Evolutionary conservation across 1,284 basidiomycete species (phyloP).

Genomic region (Leccinum solheimii): DNA sequence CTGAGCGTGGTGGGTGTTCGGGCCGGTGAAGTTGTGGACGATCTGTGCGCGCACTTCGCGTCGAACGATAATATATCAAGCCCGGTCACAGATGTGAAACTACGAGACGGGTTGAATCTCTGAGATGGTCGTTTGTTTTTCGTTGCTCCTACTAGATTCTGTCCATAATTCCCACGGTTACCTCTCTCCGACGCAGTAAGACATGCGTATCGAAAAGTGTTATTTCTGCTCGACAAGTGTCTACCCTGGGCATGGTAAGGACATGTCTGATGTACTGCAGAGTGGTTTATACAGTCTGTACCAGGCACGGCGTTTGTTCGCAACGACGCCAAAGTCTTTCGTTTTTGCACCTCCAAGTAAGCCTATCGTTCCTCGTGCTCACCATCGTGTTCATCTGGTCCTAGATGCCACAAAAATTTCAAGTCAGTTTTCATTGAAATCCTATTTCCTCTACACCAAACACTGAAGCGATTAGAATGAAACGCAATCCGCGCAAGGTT

Average conservation of each 20-base stretch:
- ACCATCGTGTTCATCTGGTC: conserved; percentile 10
- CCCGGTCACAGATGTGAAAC: conserved; percentile 1
- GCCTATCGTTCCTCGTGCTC: conserved; percentile 28
- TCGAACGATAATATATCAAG: conserved; percentile 1
- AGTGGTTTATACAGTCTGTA: background rate
- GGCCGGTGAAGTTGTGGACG: conserved; percentile 51
- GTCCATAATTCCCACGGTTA: conserved; percentile 25
- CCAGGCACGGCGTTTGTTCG: conserved; percentile 89
- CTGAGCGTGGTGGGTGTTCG: conserved; percentile 52
- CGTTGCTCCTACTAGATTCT: background rate
- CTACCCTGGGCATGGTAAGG: conserved; percentile 89
- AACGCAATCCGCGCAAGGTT: conserved; percentile 98
- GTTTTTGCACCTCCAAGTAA: conserved; percentile 96
- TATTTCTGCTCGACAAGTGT: conserved; percentile 93
- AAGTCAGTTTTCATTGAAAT: conserved; percentile 55
- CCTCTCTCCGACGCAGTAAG: background rate
- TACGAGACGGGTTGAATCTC: background rate
- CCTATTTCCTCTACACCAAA: background rate
- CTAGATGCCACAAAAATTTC: conserved; percentile 96
- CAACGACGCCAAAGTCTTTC: conserved; percentile 95
- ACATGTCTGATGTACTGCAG: background rate
- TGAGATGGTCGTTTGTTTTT: background rate
- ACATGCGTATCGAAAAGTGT: conserved; percentile 86
- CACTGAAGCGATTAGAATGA: conserved; percentile 71
- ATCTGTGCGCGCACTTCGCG: conserved; percentile 32